phyloP scores from a whole-genome alignment of 2,329 filamentous ascomycete species.

The Ilyonectria mors-panacis region DNA sequence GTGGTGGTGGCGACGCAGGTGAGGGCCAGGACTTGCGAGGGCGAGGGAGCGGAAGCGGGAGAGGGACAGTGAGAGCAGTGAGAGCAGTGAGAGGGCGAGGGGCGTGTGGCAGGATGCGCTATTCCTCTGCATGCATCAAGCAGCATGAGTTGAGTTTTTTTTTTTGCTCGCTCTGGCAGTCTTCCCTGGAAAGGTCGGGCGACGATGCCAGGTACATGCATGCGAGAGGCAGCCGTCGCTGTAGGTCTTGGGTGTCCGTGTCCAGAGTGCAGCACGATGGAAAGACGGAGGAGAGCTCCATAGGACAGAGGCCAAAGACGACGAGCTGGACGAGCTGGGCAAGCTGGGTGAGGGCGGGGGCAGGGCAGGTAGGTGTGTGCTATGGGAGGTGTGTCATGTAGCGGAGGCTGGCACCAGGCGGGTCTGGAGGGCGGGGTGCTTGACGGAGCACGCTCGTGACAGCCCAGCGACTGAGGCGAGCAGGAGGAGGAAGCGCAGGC shows the following conservation, averaged over 20 bases:
- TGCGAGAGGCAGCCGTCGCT: constrained; percentile 36
- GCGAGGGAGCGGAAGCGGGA: constrained; percentile 18
- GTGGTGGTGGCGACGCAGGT: constrained; percentile 46
- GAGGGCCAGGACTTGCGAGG: constrained; percentile 32
- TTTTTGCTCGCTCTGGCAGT: constrained; percentile 37
- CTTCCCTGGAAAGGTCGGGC: constrained; percentile 32
- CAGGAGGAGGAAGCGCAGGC: constrained; percentile 25
- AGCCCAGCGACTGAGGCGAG: constrained; percentile 45
- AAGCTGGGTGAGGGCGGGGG: constrained; percentile 25
- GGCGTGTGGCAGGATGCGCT: constrained; percentile 44
- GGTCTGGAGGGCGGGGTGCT: constrained; percentile 52
- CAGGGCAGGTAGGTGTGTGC: constrained; percentile 40
- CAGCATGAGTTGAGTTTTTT: constrained; percentile 47
- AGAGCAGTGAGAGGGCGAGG: constrained; percentile 27
- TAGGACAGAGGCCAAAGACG: constrained; percentile 34
- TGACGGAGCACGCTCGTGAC: constrained; percentile 53
- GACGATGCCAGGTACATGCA: constrained; percentile 48
- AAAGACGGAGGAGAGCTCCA: constrained; percentile 37
- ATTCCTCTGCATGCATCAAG: constrained; percentile 48
- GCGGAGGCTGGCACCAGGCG: constrained; percentile 49
- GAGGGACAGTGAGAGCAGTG: constrained; percentile 37
- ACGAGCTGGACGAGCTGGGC: constrained; percentile 32
- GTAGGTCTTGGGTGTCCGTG: constrained; percentile 37
- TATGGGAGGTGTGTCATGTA: constrained; percentile 43
- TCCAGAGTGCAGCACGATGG: constrained; percentile 26